Percentiles rank a stretch among this genome's conserved stretches.
Evolutionary conservation across 2,329 filamentous ascomycete genomes (phyloP).

Genomic region (Cytospora paraplurivora): DNA sequence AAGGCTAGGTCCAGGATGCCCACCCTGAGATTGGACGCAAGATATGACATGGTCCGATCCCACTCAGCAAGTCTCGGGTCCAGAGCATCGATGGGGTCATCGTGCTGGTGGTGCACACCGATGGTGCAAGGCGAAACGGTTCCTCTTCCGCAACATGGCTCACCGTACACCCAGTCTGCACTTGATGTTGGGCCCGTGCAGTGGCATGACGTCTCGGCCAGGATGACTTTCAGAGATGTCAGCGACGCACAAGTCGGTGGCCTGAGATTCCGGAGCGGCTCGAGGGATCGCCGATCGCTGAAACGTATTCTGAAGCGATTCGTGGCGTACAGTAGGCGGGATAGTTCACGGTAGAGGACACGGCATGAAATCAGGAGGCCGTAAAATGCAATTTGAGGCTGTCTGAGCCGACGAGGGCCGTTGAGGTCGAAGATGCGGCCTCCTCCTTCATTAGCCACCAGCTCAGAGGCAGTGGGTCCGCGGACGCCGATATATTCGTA

Average conservation of each 20-base stretch:
- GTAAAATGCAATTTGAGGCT: slow-evolving; percentile 22
- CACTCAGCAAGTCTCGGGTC: slow-evolving; percentile 22
- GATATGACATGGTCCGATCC: slow-evolving; percentile 2
- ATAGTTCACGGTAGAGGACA: slow-evolving; percentile 23
- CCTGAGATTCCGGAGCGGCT: slow-evolving; percentile 15
- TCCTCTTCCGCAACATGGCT: neutral
- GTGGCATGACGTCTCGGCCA: slow-evolving; percentile 25
- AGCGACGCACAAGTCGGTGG: slow-evolving; percentile 12
- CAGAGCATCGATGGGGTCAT: neutral
- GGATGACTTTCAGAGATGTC: slow-evolving; percentile 23
- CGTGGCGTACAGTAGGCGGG: slow-evolving; percentile 24
- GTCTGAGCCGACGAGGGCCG: neutral
- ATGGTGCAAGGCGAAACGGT: neutral
- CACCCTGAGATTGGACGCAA: slow-evolving; percentile 10
- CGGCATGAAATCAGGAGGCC: slow-evolving; percentile 28
- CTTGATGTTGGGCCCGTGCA: neutral
- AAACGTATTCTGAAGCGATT: slow-evolving; percentile 26
- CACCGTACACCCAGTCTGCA: neutral
- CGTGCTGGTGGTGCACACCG: neutral
- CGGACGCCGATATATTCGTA: neutral
- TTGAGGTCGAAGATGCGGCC: neutral
- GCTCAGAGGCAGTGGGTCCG: neutral
- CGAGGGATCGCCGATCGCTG: neutral
- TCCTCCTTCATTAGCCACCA: neutral
- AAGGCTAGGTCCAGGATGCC: slow-evolving; percentile 20